Conservation (phyloP, 2,329 filamentous ascomycete genomes). For the Thyridium curvatum region DNA sequence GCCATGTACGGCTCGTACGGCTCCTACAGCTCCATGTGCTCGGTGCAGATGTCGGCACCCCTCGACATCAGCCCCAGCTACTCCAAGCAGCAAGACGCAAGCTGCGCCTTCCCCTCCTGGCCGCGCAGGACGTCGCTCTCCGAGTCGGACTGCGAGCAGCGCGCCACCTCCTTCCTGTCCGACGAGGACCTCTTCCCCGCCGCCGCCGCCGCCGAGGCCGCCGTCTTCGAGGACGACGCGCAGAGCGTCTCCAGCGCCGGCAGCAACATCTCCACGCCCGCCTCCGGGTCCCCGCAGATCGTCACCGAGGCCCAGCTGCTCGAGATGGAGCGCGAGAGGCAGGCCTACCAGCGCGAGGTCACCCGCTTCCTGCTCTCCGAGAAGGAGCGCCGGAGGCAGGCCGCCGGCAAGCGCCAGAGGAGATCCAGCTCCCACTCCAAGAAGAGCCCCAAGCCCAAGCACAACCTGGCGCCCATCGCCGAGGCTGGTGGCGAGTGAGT, state of each 20-base stretch:
- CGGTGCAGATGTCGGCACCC: constrained; percentile 27
- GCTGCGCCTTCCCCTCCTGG: constrained; percentile 54
- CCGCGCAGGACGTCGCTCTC: constrained; percentile 47
- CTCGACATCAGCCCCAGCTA: constrained; percentile 39
- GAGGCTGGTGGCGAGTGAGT: constrained; percentile 36
- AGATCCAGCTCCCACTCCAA: constrained; percentile 27
- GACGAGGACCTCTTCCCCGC: constrained; percentile 57
- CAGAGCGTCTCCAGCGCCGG: constrained; percentile 36
- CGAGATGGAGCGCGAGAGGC: constrained; percentile 43
- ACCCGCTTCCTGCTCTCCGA: constrained; percentile 43
- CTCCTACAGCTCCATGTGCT: constrained; percentile 43
- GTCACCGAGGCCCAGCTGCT: constrained; percentile 41
- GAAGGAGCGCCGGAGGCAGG: constrained; percentile 46
- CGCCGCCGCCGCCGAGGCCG: too few relatives aligned
- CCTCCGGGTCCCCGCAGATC: constrained; percentile 26
- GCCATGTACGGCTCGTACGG: constrained; percentile 44
- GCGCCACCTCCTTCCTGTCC: constrained; percentile 51
- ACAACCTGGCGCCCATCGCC: constrained; percentile 47
- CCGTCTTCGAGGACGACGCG: constrained; percentile 42
- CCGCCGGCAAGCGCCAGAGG: constrained; percentile 27
- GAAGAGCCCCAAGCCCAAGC: constrained; percentile 46
- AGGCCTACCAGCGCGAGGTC: constrained; percentile 45
- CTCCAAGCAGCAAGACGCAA: constrained; percentile 28
- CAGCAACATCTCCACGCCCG: constrained; percentile 36
- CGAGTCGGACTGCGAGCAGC: constrained; percentile 32